Percentiles rank a stretch among this genome's conserved stretches.
Evolutionary conservation across 129 eudicot species (phyloP).

Genomic region (Pseudognaphalium luteoalbum): DNA sequence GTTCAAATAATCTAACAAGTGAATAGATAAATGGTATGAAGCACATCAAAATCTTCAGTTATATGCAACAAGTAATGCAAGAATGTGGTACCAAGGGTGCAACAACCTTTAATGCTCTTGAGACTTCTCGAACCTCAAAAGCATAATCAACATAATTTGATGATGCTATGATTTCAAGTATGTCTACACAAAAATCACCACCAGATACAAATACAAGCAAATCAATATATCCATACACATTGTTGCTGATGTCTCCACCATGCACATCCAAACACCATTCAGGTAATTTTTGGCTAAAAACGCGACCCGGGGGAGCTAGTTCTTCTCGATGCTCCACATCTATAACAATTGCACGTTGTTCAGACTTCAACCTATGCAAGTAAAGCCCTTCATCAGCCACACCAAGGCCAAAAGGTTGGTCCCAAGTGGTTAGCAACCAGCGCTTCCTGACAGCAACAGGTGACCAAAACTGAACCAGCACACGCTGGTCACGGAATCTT

Average conservation of each 20-base stretch:
- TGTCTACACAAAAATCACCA: constrained; percentile 14
- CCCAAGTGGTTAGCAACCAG: constrained; percentile 19
- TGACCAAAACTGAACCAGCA: constrained; percentile 25
- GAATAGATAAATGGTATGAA: neutral
- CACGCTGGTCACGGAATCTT: constrained; percentile 11
- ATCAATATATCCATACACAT: constrained; percentile 3
- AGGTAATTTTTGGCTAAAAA: constrained; percentile 5
- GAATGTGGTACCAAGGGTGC: neutral
- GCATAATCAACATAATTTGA: constrained; percentile 23
- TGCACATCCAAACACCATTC: constrained; percentile 14
- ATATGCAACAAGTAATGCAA: neutral
- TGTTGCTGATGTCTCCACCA: neutral
- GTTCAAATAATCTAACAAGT: neutral
- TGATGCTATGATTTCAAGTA: constrained; percentile 23
- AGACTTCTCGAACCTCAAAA: constrained; percentile 20
- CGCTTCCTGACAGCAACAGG: constrained; percentile 17
- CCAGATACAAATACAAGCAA: constrained; percentile 19
- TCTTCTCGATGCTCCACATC: neutral
- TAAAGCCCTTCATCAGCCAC: constrained; percentile 14
- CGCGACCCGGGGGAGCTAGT: constrained; percentile 3
- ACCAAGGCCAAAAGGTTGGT: constrained; percentile 22
- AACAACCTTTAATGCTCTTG: constrained; percentile 17
- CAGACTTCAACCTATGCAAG: constrained; percentile 3
- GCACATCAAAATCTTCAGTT: neutral
- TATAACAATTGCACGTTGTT: neutral